Percentiles rank a stretch among this genome's conserved stretches.
These are phyloP conservation scores for Phaffia tasmanica DNA, from an alignment of 768 basidiomycete species.

Conservation along the genomic window DNA sequence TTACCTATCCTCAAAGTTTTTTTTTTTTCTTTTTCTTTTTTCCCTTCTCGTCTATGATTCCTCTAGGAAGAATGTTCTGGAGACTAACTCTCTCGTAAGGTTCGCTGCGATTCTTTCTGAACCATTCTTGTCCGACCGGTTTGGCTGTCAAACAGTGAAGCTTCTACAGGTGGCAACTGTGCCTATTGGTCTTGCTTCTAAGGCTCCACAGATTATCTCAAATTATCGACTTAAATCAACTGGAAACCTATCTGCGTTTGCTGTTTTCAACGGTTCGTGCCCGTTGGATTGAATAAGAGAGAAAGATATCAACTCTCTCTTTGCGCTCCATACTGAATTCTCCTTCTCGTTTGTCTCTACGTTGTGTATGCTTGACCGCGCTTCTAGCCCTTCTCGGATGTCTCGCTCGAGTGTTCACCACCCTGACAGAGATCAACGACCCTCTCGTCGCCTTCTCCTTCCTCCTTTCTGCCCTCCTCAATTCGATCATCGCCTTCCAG, in stretches of 20 bases:
- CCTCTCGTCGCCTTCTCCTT: conserved; percentile 69
- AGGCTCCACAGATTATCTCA: conserved; percentile 81
- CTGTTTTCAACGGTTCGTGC: conserved; percentile 55
- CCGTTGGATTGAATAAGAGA: no score
- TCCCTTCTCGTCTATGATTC: not conserved
- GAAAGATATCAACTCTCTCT: not conserved
- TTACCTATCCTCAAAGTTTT: not conserved
- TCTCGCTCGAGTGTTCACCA: conserved; percentile 85
- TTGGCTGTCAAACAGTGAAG: conserved; percentile 41
- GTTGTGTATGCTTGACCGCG: not conserved
- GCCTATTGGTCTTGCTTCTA: conserved; percentile 81
- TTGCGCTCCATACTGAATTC: not conserved
- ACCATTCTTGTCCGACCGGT: conserved; percentile 40
- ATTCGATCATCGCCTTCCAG: conserved; percentile 71
- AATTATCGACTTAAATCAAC: conserved; percentile 67
- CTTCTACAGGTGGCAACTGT: conserved; percentile 73
- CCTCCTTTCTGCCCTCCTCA: conserved; percentile 66
- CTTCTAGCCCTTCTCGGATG: conserved; percentile 60
- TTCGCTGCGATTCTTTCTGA: conserved; percentile 18
- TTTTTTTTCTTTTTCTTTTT: not conserved
- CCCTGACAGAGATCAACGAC: conserved; percentile 78
- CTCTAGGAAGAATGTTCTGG: no score
- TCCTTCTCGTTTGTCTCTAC: not conserved
- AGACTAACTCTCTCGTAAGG: no score
- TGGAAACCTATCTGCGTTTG: conserved; percentile 87